Evolutionary conservation across 192 early-diverging fungal genomes (phyloP), one percentile per base, ranked within the genome.

Genomic region (Entomortierella parvispora): DNA sequence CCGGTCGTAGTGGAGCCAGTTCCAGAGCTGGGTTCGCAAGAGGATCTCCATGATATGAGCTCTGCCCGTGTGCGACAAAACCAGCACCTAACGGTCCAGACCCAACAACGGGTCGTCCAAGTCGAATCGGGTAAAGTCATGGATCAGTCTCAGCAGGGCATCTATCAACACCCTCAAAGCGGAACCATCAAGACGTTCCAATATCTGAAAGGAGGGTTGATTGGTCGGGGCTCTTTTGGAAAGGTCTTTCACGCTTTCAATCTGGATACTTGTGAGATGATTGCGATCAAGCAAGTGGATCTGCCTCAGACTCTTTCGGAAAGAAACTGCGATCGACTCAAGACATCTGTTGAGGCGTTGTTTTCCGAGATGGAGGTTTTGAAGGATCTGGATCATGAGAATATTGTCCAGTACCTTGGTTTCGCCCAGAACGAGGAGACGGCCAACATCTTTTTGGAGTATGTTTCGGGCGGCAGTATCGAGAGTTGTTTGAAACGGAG

Each of bases 361-460:
- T 85, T 89, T 58, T 86, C 85, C 8, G 93, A 95, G 75, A 92
- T 93, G 37, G 84, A 88, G 67, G 76, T 95, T 47, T 65, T 95
- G 22, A 86, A 88, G 64, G 90, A 90, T 65, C 67, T 94, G 63
- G 92, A 94, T 58, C 90, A 97, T 53, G 93, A 93, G 53, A 92
- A 99, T 75, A 93, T 99, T 84, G 97, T 99, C 40, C 91, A 95
- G 80, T 96, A 97, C 79, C 86, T 97, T 32, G 95, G 93, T 18
- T 89, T 88, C 60, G 75, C 68, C 28, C 82, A 90, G 26, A 87
- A 88, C 18, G 85, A 87, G 10, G 83, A 83, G 11, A 82, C 85
- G 4, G 87, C 97, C 62, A 96, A 96, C 83, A 95, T 99, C 66
- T 98, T 98, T 79, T 82, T 99, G 48, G 96, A 99, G 83, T 99